These are phyloP conservation scores for Neurospora tetrasperma DNA, from an alignment of 495 filamentous ascomycete genomes.

Conservation along the genomic window DNA sequence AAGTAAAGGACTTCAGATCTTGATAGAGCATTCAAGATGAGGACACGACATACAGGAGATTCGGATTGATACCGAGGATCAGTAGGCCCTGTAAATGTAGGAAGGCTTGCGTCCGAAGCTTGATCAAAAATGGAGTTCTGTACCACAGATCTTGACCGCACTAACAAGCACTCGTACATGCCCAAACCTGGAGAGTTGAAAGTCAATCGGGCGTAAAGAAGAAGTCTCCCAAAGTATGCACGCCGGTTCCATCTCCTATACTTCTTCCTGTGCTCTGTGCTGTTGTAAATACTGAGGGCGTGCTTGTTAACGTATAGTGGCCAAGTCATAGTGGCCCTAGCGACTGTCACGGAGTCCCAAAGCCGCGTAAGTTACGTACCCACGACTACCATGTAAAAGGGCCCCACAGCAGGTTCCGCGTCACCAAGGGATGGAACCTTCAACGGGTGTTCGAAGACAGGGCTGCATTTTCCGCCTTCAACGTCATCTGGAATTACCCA, in stretches of 20 bases:
- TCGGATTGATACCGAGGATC: neutral
- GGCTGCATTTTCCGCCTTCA: neutral
- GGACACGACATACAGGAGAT: neutral
- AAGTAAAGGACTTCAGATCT: constrained; percentile 9
- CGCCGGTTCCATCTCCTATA: too few relatives aligned
- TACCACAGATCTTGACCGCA: neutral
- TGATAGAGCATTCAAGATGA: neutral
- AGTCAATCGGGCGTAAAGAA: neutral
- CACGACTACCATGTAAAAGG: neutral
- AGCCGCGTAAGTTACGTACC: neutral
- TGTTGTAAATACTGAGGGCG: too few relatives aligned
- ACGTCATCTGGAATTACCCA: neutral
- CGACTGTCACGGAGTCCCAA: too few relatives aligned
- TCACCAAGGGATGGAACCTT: neutral
- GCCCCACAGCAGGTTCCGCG: neutral
- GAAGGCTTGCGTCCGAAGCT: neutral
- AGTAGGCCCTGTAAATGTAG: neutral
- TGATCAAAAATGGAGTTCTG: neutral
- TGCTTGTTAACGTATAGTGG: too few relatives aligned
- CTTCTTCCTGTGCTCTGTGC: too few relatives aligned
- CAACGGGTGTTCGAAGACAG: neutral
- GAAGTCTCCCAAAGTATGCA: neutral
- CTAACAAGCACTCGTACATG: neutral
- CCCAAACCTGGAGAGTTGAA: neutral
- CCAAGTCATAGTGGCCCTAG: too few relatives aligned